Evolutionary conservation across 495 filamentous ascomycete species (phyloP).

Genomic region (Jackrogersella minutella): DNA sequence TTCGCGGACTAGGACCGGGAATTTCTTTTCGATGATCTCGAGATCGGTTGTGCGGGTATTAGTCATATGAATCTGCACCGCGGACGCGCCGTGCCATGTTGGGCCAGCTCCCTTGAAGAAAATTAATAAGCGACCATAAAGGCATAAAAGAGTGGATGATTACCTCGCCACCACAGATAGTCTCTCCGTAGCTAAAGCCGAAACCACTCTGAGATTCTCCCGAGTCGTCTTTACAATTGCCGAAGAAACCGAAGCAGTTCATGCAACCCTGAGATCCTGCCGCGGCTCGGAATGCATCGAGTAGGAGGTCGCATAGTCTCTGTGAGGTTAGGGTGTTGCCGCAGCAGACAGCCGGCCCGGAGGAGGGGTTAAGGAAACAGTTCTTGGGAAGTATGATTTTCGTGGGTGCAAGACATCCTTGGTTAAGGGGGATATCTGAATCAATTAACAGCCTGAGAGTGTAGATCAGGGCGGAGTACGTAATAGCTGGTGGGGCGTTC

Average conservation of each 20-base stretch:
- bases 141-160: too few relatives aligned
- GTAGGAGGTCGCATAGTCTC: constrained; percentile 90
- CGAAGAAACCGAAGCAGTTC: constrained; percentile 86
- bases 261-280: constrained; percentile 76
- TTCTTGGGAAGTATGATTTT: constrained; percentile 78
- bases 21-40: constrained; percentile 92
- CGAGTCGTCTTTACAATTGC: constrained; percentile 62
- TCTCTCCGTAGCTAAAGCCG: constrained; percentile 99
- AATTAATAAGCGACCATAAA: too few relatives aligned
- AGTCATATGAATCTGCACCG: constrained; percentile 97
- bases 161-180: constrained; percentile 79
- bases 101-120: constrained; percentile 76
- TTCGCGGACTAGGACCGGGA: constrained; percentile 85
- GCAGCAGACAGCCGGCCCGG: constrained; percentile 67
- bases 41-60: constrained; percentile 97
- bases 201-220: constrained; percentile 63
- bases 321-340: constrained; percentile 94
- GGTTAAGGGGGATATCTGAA: constrained; percentile 94
- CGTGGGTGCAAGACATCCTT: constrained; percentile 93
- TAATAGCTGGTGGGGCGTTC: constrained; percentile 94
- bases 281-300: constrained; percentile 89
- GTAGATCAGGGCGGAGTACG: constrained; percentile 96
- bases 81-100: constrained; percentile 85
- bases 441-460: constrained; percentile 89
- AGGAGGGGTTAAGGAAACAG: constrained; percentile 71